Evolutionary conservation across 1,284 basidiomycete species (phyloP).

Genomic region (Rhodotorula sp.): DNA sequence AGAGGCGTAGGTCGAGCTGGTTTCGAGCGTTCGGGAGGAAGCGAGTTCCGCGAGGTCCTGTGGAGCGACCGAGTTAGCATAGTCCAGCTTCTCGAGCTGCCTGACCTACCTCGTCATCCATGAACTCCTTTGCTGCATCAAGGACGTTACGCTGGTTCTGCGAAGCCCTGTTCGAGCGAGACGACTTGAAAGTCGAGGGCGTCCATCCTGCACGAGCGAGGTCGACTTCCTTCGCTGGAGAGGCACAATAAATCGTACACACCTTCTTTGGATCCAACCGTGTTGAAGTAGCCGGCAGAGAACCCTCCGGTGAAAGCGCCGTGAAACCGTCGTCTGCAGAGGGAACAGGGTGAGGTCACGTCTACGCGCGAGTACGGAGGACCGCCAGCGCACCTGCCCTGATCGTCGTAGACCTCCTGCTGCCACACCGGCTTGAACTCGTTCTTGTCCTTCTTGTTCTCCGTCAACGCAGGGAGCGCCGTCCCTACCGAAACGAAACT

Average conservation of each 20-base stretch:
- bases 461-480: conserved; percentile 77
- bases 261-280: conserved; percentile 94
- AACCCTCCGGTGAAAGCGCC: conserved; percentile 98
- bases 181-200: conserved; percentile 85
- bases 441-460: conserved; percentile 74
- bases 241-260: conserved; percentile 31
- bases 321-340: conserved; percentile 66
- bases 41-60: conserved; percentile 43
- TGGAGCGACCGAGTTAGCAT: background rate
- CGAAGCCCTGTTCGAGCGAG: conserved; percentile 61
- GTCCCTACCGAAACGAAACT: conserved; percentile 57
- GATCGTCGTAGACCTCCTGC: conserved; percentile 85
- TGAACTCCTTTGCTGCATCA: conserved; percentile 64
- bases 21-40: conserved; percentile 34
- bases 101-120: conserved; percentile 84
- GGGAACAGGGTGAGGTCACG: background rate
- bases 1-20: conserved; percentile 22
- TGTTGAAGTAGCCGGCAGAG: conserved; percentile 89
- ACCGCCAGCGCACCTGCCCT: conserved; percentile 61
- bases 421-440: conserved; percentile 98
- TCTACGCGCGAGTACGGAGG: background rate
- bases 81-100: rapidly evolving
- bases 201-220: conserved; percentile 70
- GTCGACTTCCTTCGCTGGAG: background rate
- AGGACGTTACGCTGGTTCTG: conserved; percentile 62